Evolutionary conservation across 257 asterid genomes (phyloP).

Genomic region (Paulownia fortunei): DNA sequence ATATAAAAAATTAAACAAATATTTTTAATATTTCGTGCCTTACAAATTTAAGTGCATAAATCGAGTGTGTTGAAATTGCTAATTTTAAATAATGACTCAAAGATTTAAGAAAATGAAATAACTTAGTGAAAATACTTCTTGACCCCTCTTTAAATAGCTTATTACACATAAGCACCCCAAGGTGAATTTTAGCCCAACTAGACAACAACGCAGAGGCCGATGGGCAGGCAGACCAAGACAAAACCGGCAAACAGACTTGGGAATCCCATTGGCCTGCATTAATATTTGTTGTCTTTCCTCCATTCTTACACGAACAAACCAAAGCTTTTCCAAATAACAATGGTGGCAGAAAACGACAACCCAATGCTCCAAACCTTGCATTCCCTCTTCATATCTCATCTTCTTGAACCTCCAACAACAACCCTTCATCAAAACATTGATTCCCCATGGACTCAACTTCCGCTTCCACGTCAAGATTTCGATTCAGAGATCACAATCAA

Average conservation of each 20-base stretch:
- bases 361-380: background rate
- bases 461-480: constrained; percentile 48
- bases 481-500: constrained; percentile 60
- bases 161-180: background rate
- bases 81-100: background rate
- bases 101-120: background rate
- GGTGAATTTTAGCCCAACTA: background rate
- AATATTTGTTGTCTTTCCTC: constrained; percentile 5
- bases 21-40: no score
- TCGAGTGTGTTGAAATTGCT: no score
- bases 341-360: constrained; percentile 42
- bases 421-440: constrained; percentile 1
- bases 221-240: background rate
- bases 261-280: constrained; percentile 36
- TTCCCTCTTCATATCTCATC: background rate
- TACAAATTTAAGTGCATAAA: no score
- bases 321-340: constrained; percentile 48
- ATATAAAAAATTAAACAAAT: no score
- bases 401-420: background rate
- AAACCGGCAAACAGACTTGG: background rate
- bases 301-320: constrained; percentile 48
- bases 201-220: background rate
- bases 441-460: constrained; percentile 46
- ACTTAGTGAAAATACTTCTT: background rate
- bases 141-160: background rate